Conservation (phyloP, 345 rosid genomes). For the Acer saccharum region DNA sequence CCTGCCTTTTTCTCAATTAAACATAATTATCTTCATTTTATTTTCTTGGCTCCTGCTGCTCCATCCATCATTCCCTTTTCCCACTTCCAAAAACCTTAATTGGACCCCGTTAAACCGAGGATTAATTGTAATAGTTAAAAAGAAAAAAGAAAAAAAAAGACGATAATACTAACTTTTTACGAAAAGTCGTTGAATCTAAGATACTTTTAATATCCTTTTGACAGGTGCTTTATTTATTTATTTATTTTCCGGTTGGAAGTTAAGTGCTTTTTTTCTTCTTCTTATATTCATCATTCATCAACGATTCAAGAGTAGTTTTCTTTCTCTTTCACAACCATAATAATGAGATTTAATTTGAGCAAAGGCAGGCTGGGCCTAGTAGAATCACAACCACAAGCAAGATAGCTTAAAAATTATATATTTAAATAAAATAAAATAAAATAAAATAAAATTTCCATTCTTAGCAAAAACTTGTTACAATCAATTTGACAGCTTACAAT, state of each 20-base stretch:
- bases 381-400: background rate
- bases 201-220: too few relatives aligned
- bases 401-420: background rate
- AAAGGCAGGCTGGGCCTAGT: background rate
- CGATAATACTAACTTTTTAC: too few relatives aligned
- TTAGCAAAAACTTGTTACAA: conserved; percentile 9
- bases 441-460: background rate
- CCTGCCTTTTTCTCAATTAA: background rate
- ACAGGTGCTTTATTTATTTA: too few relatives aligned
- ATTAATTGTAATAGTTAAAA: too few relatives aligned
- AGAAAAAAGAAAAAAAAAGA: too few relatives aligned
- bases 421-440: background rate
- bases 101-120: too few relatives aligned
- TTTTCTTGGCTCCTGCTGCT: too few relatives aligned
- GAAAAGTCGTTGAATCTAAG: too few relatives aligned
- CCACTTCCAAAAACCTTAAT: too few relatives aligned
- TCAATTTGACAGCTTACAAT: background rate
- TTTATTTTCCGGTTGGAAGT: background rate
- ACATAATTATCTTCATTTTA: background rate
- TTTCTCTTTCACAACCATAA: conserved; percentile 1
- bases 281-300: background rate
- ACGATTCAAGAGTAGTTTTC: background rate
- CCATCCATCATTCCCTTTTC: too few relatives aligned
- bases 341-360: conserved; percentile 1
- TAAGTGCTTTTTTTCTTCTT: background rate